Conservation (phyloP, 2,329 filamentous ascomycete genomes). For the Ambrosiella xylebori region DNA sequence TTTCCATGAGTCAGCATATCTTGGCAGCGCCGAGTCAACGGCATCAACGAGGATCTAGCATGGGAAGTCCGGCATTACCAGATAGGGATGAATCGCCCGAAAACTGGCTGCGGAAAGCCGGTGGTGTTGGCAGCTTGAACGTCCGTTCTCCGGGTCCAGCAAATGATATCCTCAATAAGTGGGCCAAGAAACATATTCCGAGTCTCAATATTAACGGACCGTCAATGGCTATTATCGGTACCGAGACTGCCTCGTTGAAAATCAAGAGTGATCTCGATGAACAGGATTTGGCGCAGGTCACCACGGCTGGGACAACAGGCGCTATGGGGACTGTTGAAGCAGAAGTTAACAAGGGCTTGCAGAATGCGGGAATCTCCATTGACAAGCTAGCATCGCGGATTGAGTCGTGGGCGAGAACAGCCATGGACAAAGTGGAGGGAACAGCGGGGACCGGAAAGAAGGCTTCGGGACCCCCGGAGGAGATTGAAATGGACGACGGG, state of each 20-base stretch:
- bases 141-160: constrained; percentile 65
- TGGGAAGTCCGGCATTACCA: not conserved
- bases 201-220: constrained; percentile 55
- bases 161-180: constrained; percentile 66
- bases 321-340: not conserved
- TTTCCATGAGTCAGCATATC: not conserved
- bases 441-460: constrained; percentile 16
- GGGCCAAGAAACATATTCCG: constrained; percentile 70
- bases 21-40: not conserved
- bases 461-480: constrained; percentile 29
- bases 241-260: constrained; percentile 32
- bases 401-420: constrained; percentile 77
- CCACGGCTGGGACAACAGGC: constrained; percentile 12
- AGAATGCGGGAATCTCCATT: constrained; percentile 36
- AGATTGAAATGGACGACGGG: constrained; percentile 55
- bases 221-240: constrained; percentile 47
- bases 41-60: constrained; percentile 2
- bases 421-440: constrained; percentile 39
- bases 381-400: constrained; percentile 77
- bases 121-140: constrained; percentile 70
- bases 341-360: not conserved
- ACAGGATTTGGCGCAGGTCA: constrained; percentile 22
- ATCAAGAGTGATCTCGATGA: constrained; percentile 30
- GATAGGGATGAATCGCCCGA: constrained; percentile 22
- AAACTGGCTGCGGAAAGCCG: constrained; percentile 61